These are phyloP conservation scores for Truncatella angustata DNA, from an alignment of 2,329 filamentous ascomycete genomes.

Conservation along the genomic window DNA sequence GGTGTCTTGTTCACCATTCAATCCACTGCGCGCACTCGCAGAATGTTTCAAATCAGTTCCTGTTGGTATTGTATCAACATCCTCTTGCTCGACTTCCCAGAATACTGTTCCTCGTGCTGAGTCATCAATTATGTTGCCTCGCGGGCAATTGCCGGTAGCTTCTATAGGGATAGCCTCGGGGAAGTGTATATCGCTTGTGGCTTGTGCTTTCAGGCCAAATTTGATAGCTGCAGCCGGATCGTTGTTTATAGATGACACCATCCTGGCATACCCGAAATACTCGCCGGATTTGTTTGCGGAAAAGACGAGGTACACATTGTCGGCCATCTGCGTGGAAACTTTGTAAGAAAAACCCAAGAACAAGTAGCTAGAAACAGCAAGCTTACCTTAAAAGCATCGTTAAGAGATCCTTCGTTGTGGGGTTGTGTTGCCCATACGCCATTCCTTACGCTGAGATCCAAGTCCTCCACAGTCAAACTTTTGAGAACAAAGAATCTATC, in stretches of 20 bases:
- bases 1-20: conserved; percentile 41
- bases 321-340: conserved; percentile 56
- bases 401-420: conserved; percentile 84
- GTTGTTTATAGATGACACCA: conserved; percentile 80
- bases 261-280: conserved; percentile 92
- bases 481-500: conserved; percentile 92
- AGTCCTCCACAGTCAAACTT: conserved; percentile 85
- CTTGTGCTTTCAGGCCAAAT: conserved; percentile 64
- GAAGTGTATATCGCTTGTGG: conserved; percentile 60
- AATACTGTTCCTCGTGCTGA: conserved; percentile 93
- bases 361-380: too few species aligned
- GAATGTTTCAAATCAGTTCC: conserved; percentile 27
- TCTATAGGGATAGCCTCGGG: conserved; percentile 79
- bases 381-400: conserved; percentile 80
- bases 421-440: conserved; percentile 92
- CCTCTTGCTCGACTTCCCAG: conserved; percentile 78
- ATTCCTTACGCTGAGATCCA: conserved; percentile 83
- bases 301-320: conserved; percentile 89
- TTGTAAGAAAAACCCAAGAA: conserved; percentile 4
- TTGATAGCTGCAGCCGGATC: conserved; percentile 69
- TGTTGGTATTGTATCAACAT: conserved; percentile 30
- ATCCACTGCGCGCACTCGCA: conserved; percentile 26
- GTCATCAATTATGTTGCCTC: conserved; percentile 87
- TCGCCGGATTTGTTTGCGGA: conserved; percentile 97
- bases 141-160: conserved; percentile 74